These are phyloP conservation scores for Paspalum vaginatum DNA, from an alignment of 176 grass and related monocot species.

Conservation along the genomic window DNA sequence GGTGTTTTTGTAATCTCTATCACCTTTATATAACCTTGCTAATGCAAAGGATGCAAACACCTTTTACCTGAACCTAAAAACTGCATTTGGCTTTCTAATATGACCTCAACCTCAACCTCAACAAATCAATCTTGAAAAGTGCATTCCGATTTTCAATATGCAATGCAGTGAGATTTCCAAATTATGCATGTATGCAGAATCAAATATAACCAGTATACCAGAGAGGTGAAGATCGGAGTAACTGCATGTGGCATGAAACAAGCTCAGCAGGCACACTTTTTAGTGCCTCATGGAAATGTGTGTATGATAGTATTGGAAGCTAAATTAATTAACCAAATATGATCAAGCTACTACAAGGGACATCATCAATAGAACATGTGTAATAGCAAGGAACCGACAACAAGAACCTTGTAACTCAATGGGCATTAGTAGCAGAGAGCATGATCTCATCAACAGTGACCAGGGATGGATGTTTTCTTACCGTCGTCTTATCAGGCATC, in stretches of 20 bases:
- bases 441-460: not conserved
- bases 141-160: not conserved
- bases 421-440: not conserved
- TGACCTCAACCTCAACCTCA: no score
- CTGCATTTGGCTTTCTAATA: not conserved
- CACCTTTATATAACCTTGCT: not conserved
- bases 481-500: slow-evolving; percentile 18
- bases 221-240: not conserved
- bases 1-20: not conserved
- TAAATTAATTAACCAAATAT: not conserved
- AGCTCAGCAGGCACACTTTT: not conserved
- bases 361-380: not conserved
- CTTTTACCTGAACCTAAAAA: not conserved
- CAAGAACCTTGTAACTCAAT: not conserved
- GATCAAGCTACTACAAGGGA: not conserved
- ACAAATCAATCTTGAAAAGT: slow-evolving; percentile 9
- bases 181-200: not conserved
- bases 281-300: not conserved
- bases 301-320: not conserved
- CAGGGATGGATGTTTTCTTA: slow-evolving; percentile 23
- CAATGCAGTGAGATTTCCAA: not conserved
- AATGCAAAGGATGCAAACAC: slow-evolving; percentile 28
- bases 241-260: slow-evolving; percentile 5
- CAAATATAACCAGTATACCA: slow-evolving; percentile 8
- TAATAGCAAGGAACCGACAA: not conserved